Evolutionary conservation across 2,329 filamentous ascomycete genomes (phyloP), one percentile per base, ranked within the genome.

Genomic region (Verticillium albo-atrum): DNA sequence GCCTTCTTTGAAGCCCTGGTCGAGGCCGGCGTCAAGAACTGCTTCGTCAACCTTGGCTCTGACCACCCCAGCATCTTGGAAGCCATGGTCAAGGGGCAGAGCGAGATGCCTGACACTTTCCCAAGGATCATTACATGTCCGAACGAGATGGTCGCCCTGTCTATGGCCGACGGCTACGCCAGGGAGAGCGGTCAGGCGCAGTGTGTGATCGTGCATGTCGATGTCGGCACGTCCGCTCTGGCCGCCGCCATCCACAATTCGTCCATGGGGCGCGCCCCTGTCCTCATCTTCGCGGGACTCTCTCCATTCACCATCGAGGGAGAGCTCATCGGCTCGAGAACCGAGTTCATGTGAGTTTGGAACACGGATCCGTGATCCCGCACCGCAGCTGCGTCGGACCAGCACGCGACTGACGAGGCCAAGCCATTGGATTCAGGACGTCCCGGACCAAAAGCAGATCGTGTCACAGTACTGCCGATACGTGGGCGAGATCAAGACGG

Each of bases 391-490:
- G n/a, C n/a, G n/a, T n/a, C n/a, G n/a, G n/a, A n/a, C n/a, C n/a
- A n/a, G n/a, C n/a, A n/a, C n/a, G n/a, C n/a, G n/a, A n/a, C n/a
- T 23, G 47, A 23, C 9, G 47, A 6, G 20, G n/a, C 10, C 12
- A 15, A 54, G 52, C 65, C 90, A 94, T 71, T 94, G 90, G 89
- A 89, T 93, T 32, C 90, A 94, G 68, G 89, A 94, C 72, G 88
- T 92, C 3, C 90, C 89, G 0, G 89, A 94, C 67, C 91, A 94
- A 72, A 91, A 89, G 71, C 83, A 87, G 67, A 93, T 96, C 61
- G 78, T 96, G 3, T 79, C 84, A 0, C 92, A 96, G 75, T 96
- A 96, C 73, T 96, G 92, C 71, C 84, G 92, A 10, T 96, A 95
- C 68, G 77, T 88, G 0, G 91, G 82, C 3, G 92, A 96, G 76